phyloP scores from a whole-genome alignment of 1,284 basidiomycete species.

The Mycosarcoma mackinlayi region DNA sequence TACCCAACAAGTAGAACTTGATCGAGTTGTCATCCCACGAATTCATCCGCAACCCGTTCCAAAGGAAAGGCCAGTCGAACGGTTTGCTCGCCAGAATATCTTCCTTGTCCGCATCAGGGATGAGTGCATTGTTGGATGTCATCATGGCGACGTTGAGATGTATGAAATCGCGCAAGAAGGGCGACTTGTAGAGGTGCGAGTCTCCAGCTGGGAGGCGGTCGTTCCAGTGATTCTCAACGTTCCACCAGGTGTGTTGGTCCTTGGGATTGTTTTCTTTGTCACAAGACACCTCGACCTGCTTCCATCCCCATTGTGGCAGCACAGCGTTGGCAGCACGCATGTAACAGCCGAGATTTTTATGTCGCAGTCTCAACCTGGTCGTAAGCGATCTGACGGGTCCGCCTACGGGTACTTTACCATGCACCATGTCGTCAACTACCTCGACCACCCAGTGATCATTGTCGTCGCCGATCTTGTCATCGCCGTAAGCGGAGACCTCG shows the following conservation, averaged over 20 bases:
- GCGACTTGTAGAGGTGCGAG: slow-evolving; percentile 84
- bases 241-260: slow-evolving; percentile 94
- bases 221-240: slow-evolving; percentile 97
- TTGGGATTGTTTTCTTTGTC: slow-evolving; percentile 84
- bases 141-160: slow-evolving; percentile 99
- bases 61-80: slow-evolving; percentile 92
- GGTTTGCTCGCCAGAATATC: slow-evolving; percentile 94
- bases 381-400: slow-evolving; percentile 86
- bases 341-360: slow-evolving; percentile 77
- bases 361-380: slow-evolving; percentile 85
- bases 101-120: slow-evolving; percentile 97
- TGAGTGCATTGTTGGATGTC: slow-evolving; percentile 97
- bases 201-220: slow-evolving; percentile 86
- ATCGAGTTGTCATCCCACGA: slow-evolving; percentile 88
- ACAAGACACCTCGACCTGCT: slow-evolving; percentile 96
- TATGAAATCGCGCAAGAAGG: slow-evolving; percentile 96
- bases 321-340: slow-evolving; percentile 87
- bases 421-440: slow-evolving; percentile 82
- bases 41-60: slow-evolving; percentile 88
- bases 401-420: slow-evolving; percentile 73
- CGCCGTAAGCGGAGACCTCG: slow-evolving; percentile 94
- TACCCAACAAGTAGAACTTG: slow-evolving; percentile 95
- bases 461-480: slow-evolving; percentile 83
- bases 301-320: slow-evolving; percentile 98
- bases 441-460: slow-evolving; percentile 95